Percentiles rank a stretch among this genome's conserved stretches.
Evolutionary conservation across 306 rosid genomes (phyloP).

Genomic region (Casuarina glauca): DNA sequence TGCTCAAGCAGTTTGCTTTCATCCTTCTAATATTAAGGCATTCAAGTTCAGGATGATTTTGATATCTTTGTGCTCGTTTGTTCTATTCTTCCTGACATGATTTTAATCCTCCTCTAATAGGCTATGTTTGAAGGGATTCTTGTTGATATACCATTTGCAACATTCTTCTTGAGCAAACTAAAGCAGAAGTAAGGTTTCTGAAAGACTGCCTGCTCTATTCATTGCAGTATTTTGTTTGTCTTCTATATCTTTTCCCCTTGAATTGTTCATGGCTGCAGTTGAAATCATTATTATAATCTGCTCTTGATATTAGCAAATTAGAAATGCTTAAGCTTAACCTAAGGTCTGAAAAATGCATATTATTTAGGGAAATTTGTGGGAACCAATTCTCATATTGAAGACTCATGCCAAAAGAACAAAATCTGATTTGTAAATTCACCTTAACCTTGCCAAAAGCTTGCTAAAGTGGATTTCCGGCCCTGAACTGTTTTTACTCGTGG

Average conservation of each 20-base stretch:
- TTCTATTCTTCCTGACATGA: background rate
- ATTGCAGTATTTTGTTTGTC: slow-evolving; percentile 9
- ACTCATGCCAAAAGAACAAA: background rate
- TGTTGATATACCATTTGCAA: slow-evolving; percentile 95
- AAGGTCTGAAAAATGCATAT: background rate
- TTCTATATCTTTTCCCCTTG: background rate
- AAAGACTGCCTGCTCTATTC: background rate
- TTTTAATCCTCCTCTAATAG: slow-evolving; percentile 41
- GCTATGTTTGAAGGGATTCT: slow-evolving; percentile 99
- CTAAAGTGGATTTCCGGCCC: background rate
- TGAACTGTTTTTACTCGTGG: background rate
- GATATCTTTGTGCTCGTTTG: background rate
- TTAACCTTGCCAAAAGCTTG: background rate
- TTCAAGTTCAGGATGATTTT: background rate
- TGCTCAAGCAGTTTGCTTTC: background rate
- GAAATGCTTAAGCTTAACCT: background rate
- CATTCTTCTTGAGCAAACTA: slow-evolving; percentile 94
- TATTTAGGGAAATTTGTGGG: background rate
- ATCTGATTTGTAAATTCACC: background rate
- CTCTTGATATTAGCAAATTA: background rate
- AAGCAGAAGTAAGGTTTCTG: slow-evolving; percentile 79
- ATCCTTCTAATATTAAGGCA: background rate
- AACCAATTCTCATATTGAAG: background rate
- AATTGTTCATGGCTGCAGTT: background rate
- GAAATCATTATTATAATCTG: background rate